Base-by-base conservation (phyloP, 2,329 filamentous ascomycete genomes). In the Lasiodiplodia gonubiensis region DNA sequence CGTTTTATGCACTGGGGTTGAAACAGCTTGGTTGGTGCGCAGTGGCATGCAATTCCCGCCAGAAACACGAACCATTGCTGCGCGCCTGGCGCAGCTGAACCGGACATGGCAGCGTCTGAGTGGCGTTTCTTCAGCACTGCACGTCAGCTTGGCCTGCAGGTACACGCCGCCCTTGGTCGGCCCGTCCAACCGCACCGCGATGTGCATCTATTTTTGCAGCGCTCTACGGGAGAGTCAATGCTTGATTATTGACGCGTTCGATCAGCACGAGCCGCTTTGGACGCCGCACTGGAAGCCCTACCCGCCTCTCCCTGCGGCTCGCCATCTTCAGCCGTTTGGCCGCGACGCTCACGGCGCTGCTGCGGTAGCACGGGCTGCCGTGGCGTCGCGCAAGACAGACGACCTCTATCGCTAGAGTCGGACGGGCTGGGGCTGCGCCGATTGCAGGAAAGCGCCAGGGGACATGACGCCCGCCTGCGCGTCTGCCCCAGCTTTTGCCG, bases 401-500 rank as follows among this genome's bases (percentile, higher is more conserved):
- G 14, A 18, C 39, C 8, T 16, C 39, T 33, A 6, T 33, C 55
- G 25, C 57, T 49, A 61, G 57, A 39, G 49, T 49, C 27, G 42
- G 21, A 25, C 10, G 51, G n/a, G n/a, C n/a, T 21, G 21, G 48
- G n/a, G 52, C 52, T 35, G 52, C 52, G 30, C 55, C 37, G 33
- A 46, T 23, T n/a, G 55, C 55, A 21, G 59, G 25, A 46, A 63
- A 63, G 59, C 59, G 59, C 59, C 59, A 63, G 59, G 59, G 59
- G 59, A 46, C 42, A 35, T 48, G 21, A 37, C 54, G 54, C 35
- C 54, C 18, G 54, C 35, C 21, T 42, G 33, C 55, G 27, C 55
- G 39, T 33, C 25, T 30, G 27, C 46, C 46, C 42, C 27, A 30
- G 42, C 59, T 30, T 30, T 37, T 18, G 12, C n/a, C 30, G 54